These are phyloP conservation scores for Phytopythium aichiense DNA, from an alignment of 352 stramenopile species.

Conservation along the genomic window DNA sequence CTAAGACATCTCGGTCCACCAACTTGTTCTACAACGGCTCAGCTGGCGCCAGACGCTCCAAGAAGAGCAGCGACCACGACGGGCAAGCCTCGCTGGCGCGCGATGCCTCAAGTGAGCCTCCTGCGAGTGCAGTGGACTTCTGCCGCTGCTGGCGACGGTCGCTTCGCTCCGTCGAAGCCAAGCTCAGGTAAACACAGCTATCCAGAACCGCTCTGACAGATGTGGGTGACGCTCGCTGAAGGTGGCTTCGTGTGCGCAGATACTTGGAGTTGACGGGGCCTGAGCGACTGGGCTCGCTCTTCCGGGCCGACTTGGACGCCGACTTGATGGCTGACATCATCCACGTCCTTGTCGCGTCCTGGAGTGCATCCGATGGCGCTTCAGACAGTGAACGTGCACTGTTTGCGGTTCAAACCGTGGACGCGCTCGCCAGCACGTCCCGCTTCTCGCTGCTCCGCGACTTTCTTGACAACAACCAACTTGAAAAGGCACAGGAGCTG, in stretches of 20 bases:
- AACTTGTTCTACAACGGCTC: conserved; percentile 69
- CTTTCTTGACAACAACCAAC: conserved; percentile 72
- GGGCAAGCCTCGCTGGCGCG: background rate
- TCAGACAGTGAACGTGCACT: conserved; percentile 8
- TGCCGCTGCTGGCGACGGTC: conserved; percentile 68
- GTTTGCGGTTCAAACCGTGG: conserved; percentile 37
- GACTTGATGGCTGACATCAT: conserved; percentile 72
- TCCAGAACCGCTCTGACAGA: background rate
- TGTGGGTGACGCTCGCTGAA: background rate
- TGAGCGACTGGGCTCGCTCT: conserved; percentile 39
- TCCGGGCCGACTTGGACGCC: conserved; percentile 64
- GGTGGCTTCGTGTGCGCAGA: conserved; percentile 14
- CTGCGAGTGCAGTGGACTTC: conserved; percentile 53
- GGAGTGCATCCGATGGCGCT: conserved; percentile 1
- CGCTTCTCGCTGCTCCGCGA: conserved; percentile 61
- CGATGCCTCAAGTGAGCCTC: conserved; percentile 21
- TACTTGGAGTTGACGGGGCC: conserved; percentile 63
- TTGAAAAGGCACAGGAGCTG: conserved; percentile 33
- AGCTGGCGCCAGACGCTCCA: background rate
- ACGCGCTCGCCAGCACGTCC: conserved; percentile 36
- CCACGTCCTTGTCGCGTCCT: conserved; percentile 34
- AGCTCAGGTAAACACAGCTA: conserved; percentile 26
- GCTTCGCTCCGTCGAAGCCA: conserved; percentile 46
- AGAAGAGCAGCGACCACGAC: conserved; percentile 7
- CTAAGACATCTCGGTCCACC: conserved; percentile 34